Evolutionary conservation across 352 stramenopile genomes (phyloP).

Genomic region (Pythium pectinolyticum): DNA sequence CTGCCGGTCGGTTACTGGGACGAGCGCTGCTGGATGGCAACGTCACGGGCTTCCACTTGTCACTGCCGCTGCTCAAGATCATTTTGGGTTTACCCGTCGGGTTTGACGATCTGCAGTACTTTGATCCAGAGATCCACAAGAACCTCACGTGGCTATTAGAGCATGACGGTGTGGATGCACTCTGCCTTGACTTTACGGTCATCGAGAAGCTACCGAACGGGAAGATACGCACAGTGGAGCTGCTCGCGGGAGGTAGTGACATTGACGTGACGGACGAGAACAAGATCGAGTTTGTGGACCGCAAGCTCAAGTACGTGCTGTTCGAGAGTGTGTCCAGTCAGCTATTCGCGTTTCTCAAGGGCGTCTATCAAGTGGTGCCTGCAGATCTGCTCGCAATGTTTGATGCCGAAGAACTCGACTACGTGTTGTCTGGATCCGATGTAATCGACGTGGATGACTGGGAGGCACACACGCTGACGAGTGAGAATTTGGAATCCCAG

Average conservation of each 20-base stretch:
- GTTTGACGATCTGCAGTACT: conserved; percentile 79
- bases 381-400: conserved; percentile 87
- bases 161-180: conserved; percentile 58
- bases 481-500: conserved; percentile 78
- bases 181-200: conserved; percentile 78
- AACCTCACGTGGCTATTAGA: conserved; percentile 67
- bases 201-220: conserved; percentile 54
- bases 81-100: conserved; percentile 77
- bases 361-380: conserved; percentile 92
- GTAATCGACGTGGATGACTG: conserved; percentile 91
- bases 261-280: conserved; percentile 94
- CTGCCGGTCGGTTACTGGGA: conserved; percentile 45
- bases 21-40: conserved; percentile 68
- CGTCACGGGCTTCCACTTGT: conserved; percentile 73
- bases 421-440: conserved; percentile 91
- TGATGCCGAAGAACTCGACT: conserved; percentile 95
- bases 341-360: conserved; percentile 88
- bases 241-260: conserved; percentile 90
- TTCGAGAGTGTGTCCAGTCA: conserved; percentile 90
- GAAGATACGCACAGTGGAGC: conserved; percentile 69
- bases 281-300: conserved; percentile 94
- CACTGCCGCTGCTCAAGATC: conserved; percentile 81
- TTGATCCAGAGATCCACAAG: conserved; percentile 74
- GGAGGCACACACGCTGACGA: conserved; percentile 80
- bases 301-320: conserved; percentile 94